Percentiles rank a stretch among this genome's conserved stretches.
phyloP scores from a whole-genome alignment of 2,329 filamentous ascomycete genomes.

The Colletotrichum ledebouriae region DNA sequence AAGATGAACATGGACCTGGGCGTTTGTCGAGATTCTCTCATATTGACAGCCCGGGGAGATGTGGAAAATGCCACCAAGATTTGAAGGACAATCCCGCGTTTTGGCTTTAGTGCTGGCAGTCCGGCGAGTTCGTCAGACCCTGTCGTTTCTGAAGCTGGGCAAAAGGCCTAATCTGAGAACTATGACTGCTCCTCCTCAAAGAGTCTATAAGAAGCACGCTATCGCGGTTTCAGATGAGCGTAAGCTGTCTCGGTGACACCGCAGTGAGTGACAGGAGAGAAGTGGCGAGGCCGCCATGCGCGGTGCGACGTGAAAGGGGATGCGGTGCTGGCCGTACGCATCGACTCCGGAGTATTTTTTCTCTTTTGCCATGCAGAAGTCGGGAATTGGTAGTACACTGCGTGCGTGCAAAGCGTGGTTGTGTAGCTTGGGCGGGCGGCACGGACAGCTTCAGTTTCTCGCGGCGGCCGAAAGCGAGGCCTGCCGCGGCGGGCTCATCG shows the following conservation, averaged over 20 bases:
- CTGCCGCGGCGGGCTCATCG: constrained; percentile 45
- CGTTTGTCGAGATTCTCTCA: constrained; percentile 32
- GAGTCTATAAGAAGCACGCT: constrained; percentile 38
- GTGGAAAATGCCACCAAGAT: constrained; percentile 32
- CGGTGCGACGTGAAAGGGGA: constrained; percentile 46
- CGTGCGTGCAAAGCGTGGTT: constrained; percentile 48
- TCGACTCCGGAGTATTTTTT: constrained; percentile 51
- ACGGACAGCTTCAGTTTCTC: constrained; percentile 23
- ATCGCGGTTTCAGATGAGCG: constrained; percentile 50
- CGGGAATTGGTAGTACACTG: constrained; percentile 48
- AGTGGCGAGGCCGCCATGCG: constrained; percentile 42
- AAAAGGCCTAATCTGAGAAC: constrained; percentile 23
- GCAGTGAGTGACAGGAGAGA: constrained; percentile 51
- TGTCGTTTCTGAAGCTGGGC: constrained; percentile 31
- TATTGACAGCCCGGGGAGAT: constrained; percentile 4
- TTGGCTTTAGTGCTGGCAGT: constrained; percentile 1
- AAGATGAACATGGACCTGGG: constrained; percentile 19
- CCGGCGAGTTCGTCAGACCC: not conserved
- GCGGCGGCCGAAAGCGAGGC: constrained; percentile 21
- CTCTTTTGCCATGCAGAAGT: constrained; percentile 49
- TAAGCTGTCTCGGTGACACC: constrained; percentile 50
- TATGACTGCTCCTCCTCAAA: constrained; percentile 1
- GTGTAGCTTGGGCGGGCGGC: constrained; percentile 37
- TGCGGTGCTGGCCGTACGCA: constrained; percentile 50
- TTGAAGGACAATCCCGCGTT: constrained; percentile 20